phyloP scores from a whole-genome alignment of 1,139 yeast species.

The Diutina pseudorugosa region DNA sequence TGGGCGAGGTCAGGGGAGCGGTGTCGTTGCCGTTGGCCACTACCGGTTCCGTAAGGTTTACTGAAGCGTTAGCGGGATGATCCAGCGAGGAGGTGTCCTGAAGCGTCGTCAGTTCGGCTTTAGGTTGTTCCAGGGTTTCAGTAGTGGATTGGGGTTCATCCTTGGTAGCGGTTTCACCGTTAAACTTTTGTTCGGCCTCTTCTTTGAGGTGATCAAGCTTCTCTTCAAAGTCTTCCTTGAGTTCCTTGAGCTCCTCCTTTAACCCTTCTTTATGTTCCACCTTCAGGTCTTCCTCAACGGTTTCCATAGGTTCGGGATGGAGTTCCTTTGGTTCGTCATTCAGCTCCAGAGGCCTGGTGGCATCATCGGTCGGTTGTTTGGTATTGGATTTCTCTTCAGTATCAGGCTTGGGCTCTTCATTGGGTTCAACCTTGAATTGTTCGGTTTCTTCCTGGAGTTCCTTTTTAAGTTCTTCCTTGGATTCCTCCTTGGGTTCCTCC shows the following conservation, averaged over 20 bases:
- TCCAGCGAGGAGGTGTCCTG: background rate
- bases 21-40: background rate
- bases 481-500: background rate
- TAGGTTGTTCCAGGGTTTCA: conserved; percentile 4
- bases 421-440: background rate
- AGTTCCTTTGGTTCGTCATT: background rate
- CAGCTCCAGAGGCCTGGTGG: background rate
- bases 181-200: conserved; percentile 3
- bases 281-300: background rate
- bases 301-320: no score
- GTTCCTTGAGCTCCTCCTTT: background rate
- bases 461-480: background rate
- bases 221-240: background rate
- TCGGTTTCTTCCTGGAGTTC: background rate
- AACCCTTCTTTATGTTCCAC: conserved; percentile 4
- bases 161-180: background rate
- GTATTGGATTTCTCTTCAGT: background rate
- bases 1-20: background rate
- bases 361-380: no score
- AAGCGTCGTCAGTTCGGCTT: conserved; percentile 6
- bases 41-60: background rate
- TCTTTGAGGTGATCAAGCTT: conserved; percentile 1
- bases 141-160: conserved; percentile 7
- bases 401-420: background rate
- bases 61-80: background rate